A percentile compares a stretch with the other conserved stretches of the same genome.
Conservation (phyloP, 306 rosid species). For the Luffa acutangula region DNA sequence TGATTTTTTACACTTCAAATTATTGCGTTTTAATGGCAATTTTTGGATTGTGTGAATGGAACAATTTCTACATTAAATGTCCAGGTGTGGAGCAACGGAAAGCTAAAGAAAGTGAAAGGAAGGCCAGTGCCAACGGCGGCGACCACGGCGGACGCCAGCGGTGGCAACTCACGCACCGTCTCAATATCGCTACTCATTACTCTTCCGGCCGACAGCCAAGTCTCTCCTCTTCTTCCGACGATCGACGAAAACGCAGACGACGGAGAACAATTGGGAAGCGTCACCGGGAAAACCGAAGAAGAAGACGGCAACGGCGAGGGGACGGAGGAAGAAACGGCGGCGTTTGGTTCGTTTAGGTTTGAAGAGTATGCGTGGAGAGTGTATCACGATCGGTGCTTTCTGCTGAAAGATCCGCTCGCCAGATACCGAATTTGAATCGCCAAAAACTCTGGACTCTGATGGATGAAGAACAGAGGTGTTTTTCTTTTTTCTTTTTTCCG, state of each 20-base stretch:
- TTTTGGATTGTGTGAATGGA: no score
- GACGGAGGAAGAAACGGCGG: slow-evolving; percentile 8
- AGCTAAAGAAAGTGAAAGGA: slow-evolving; percentile 74
- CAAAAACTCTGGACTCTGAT: neutral
- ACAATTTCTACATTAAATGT: no score
- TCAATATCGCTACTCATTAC: slow-evolving; percentile 60
- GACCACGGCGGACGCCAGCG: slow-evolving; percentile 14
- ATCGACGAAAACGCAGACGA: neutral
- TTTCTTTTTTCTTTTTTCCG: neutral
- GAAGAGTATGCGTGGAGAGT: slow-evolving; percentile 88
- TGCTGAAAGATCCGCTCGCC: slow-evolving; percentile 53
- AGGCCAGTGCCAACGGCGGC: slow-evolving; percentile 33
- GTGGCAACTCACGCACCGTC: slow-evolving; percentile 24
- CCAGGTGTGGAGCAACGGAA: slow-evolving; percentile 91
- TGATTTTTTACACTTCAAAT: no score
- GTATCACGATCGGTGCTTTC: slow-evolving; percentile 42
- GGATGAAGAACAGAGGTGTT: neutral
- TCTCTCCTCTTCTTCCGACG: slow-evolving; percentile 37
- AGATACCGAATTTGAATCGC: slow-evolving; percentile 35
- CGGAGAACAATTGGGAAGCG: neutral
- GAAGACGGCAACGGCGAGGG: neutral
- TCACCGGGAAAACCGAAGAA: neutral
- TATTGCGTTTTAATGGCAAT: no score
- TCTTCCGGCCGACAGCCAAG: slow-evolving; percentile 50
- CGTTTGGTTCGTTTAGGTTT: slow-evolving; percentile 51